Percentiles rank a stretch among this genome's conserved stretches.
Evolutionary conservation across 2,329 filamentous ascomycete genomes (phyloP).

Genomic region (Stachybotrys echinatus): DNA sequence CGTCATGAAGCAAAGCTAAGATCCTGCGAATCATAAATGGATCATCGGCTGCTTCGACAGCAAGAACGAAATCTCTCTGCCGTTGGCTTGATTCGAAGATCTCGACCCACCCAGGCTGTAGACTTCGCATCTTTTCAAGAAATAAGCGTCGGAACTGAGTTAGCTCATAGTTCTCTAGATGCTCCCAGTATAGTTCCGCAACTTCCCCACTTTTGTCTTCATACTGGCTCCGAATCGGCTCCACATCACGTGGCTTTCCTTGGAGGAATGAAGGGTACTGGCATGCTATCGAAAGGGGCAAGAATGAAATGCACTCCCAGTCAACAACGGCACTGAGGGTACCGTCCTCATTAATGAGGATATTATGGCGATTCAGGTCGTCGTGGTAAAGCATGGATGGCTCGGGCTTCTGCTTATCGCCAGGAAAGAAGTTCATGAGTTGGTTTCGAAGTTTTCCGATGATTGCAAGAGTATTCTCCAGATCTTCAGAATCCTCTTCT

Average conservation of each 20-base stretch:
- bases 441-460: slow-evolving; percentile 19
- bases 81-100: neutral
- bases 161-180: neutral
- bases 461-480: slow-evolving; percentile 15
- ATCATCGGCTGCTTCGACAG: neutral
- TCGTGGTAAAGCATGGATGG: slow-evolving; percentile 26
- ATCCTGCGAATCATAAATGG: slow-evolving; percentile 1
- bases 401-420: slow-evolving; percentile 12
- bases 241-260: neutral
- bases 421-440: slow-evolving; percentile 23
- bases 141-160: neutral
- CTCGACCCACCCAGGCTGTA: slow-evolving; percentile 1
- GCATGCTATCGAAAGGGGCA: slow-evolving; percentile 33
- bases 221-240: neutral
- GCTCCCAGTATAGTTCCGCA: neutral
- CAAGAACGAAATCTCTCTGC: neutral
- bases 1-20: neutral
- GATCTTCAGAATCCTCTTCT: slow-evolving; percentile 27
- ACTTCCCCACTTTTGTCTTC: neutral
- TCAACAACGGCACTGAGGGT: slow-evolving; percentile 31
- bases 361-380: slow-evolving; percentile 30
- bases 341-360: slow-evolving; percentile 29
- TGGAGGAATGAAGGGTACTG: slow-evolving; percentile 27
- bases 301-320: slow-evolving; percentile 35
- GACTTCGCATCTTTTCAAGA: slow-evolving; percentile 1